A percentile compares a stretch with the other conserved stretches of the same genome.
phyloP scores from a whole-genome alignment of 1,139 yeast species.

The Meyerozyma carpophila region DNA sequence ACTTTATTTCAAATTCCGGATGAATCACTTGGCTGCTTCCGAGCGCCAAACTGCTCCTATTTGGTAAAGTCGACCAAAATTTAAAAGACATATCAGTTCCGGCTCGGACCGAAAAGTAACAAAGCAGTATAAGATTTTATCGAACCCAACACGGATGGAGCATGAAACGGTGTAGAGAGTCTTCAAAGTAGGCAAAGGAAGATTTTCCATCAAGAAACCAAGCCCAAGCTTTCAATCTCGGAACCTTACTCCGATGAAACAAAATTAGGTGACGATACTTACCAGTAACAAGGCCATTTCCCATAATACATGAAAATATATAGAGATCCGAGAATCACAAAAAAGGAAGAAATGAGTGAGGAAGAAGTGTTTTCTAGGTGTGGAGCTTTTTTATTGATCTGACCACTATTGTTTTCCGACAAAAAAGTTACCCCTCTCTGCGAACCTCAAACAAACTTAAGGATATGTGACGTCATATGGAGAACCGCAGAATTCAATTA shows the following conservation, averaged over 20 bases:
- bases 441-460: not conserved
- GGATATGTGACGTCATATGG: not conserved
- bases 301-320: not conserved
- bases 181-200: too few species aligned
- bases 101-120: too few species aligned
- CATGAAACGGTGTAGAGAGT: too few species aligned
- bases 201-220: not conserved
- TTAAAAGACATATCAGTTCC: too few species aligned
- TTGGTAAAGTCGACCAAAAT: too few species aligned
- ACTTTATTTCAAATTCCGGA: not conserved
- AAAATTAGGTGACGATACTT: not conserved
- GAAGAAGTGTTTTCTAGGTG: not conserved
- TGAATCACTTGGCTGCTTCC: not conserved
- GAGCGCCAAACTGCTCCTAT: too few species aligned
- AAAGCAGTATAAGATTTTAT: too few species aligned
- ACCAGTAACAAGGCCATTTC: slow-evolving; percentile 2
- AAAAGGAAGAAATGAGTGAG: not conserved
- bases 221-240: not conserved
- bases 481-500: not conserved
- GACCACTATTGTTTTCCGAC: not conserved
- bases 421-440: slow-evolving; percentile 1
- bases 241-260: not conserved
- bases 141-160: too few species aligned
- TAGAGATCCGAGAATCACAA: not conserved
- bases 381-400: not conserved